Base-by-base conservation (phyloP, 1,284 basidiomycete species). In the Anthracocystis panici-leucophaei region DNA sequence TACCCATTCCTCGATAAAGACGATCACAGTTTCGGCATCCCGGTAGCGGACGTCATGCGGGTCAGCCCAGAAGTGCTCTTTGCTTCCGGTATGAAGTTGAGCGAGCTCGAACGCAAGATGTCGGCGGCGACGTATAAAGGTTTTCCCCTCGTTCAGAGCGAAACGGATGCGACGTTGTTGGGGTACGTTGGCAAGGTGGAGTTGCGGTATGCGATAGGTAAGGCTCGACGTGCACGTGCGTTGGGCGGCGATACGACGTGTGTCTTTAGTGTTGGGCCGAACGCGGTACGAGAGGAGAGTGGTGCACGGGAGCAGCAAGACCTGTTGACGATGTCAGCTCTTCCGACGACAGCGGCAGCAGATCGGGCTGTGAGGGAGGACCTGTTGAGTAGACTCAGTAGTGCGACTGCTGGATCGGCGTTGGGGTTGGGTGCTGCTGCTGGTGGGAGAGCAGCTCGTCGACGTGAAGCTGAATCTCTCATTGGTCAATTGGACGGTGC, bases 161-260 rank as follows among this genome's bases (percentile, higher is more conserved):
- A 80, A 2, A 77, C 79, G 3, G 87, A 89, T 70, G 84, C 87
- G 48, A 91, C 89, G 10, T 88, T 98, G 21, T 85, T 92, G 10
- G 97, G 97, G 2, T 96, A 97, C 85, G 93, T 97, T 72, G 92
- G 93, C 25, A 90, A 94, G 67, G 90, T 90, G 8, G 94, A 97
- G 80, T 86, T 99, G 57, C 89, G 90, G 49, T 93, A 92, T 83
- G 93, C 96, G 5, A 88, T 99, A 57, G 92, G 93, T 92, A 83
- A 78, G 88, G 77, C 56, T 9, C 35, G 71, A 12, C 45, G 75
- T 20, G 65, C 66, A 9, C 61, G 75, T 2, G 61, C 66, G 14
- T 59, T 84, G 29, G 49, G 58, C 14, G 48, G 53, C 16, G 70
- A 77, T 9, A 76, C 79, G 7, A 52, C 56, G 23, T 83, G 82